Base-by-base conservation (phyloP, 495 filamentous ascomycete species). In the Podospora tetraspora region DNA sequence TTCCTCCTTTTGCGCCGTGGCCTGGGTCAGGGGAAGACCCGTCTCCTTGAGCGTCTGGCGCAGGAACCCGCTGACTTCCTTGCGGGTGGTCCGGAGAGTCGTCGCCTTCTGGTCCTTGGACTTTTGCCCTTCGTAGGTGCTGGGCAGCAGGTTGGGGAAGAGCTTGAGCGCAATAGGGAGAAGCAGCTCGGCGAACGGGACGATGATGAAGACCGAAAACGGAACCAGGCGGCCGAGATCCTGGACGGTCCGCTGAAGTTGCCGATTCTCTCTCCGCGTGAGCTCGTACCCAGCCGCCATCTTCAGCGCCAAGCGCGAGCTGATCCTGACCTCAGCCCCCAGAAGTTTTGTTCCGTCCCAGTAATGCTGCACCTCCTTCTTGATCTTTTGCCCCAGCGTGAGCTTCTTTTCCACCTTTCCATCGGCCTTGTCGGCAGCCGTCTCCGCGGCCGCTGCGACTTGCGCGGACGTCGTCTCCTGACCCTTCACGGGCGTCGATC, bases 261-360 rank as follows among this genome's bases (percentile, higher is more conserved):
- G 94, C 72, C 93, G 84, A 77, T 94, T 86, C 82, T 99, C 95
- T 81, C 95, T 86, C 68, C 95, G 89, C 65, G 91, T 97, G 62
- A 99, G 86, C 80, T 99, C 95, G 80, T 99, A 99, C 0, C 95
- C 95, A 67, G 89, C 93, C 10, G 93, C 94, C 95, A 99, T 99
- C 84, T 97, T 97, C 77, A 97, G 77, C 1, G 93, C 95, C 69
- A 99, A 81, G 52, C 90, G 90, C 12, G 88, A 90, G 79, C 93
- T 97, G 75, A 99, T 99, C 78, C 82, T 90, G 67, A 97, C 90
- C 80, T 99, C 95, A 1, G 91, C 91, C 25, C 91, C 92, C 72
- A 99, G 84, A 70, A 99, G 83, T 79, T 99, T 99, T n/a, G 94
- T 99, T 52, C 95, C 95, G 84, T 99, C 95, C 95, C 95, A 98